Conservation (phyloP, 768 basidiomycete species). For the Amanita jacksonii region DNA sequence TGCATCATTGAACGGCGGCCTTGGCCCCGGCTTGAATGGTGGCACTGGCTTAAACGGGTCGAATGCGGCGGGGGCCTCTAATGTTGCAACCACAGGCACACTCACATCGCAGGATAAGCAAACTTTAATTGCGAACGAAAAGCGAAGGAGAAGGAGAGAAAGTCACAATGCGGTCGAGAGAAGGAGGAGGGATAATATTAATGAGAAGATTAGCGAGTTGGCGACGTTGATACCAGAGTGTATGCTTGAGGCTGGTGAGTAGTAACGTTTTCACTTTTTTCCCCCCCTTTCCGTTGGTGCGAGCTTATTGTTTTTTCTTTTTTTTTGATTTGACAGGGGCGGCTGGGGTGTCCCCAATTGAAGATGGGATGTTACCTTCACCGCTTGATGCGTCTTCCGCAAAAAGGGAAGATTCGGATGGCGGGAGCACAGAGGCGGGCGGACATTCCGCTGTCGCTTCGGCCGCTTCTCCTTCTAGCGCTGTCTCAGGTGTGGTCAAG, state of each 20-base stretch:
- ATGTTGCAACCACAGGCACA: neutral
- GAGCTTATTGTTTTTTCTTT: too few species aligned
- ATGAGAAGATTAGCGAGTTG: slow-evolving; percentile 89
- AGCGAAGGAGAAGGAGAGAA: slow-evolving; percentile 71
- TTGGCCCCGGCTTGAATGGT: neutral
- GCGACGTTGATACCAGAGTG: slow-evolving; percentile 84
- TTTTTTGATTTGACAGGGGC: too few species aligned
- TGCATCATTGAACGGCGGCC: too few species aligned
- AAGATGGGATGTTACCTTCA: neutral
- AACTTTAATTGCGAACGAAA: slow-evolving; percentile 65
- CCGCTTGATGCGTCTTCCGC: neutral
- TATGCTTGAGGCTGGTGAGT: slow-evolving; percentile 50
- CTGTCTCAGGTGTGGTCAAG: slow-evolving; percentile 43
- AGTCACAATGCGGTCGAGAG: slow-evolving; percentile 92
- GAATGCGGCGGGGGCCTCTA: neutral
- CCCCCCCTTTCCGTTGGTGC: too few species aligned
- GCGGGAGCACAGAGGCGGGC: too few species aligned
- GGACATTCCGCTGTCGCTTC: too few species aligned
- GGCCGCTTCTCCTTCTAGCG: too few species aligned
- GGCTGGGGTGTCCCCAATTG: neutral
- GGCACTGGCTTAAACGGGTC: neutral
- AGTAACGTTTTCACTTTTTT: too few species aligned
- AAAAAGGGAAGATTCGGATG: neutral
- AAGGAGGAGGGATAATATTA: slow-evolving; percentile 83
- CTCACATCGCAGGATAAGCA: slow-evolving; percentile 31